Percentiles rank a stretch among this genome's conserved stretches.
phyloP scores from a whole-genome alignment of 1,284 basidiomycete species.

The Lignosus rhinocerotis region DNA sequence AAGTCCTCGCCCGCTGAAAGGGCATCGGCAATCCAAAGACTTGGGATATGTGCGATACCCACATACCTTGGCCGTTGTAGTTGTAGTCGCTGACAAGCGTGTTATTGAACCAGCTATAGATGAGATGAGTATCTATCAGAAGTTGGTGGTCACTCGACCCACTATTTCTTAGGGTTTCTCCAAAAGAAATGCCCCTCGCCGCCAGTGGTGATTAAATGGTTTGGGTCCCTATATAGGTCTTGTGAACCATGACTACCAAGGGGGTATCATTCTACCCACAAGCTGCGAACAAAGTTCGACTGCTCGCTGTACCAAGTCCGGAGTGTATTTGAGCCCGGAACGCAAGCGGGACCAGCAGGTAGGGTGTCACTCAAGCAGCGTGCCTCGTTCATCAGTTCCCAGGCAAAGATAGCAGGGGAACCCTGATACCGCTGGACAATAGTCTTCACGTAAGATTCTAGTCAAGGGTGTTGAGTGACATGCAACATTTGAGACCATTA shows the following conservation, averaged over 20 bases:
- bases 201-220: slow-evolving; percentile 58
- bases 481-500: neutral
- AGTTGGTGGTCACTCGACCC: neutral
- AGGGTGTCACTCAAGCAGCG: slow-evolving; percentile 51
- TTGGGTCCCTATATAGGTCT: slow-evolving; percentile 42
- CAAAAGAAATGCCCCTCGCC: slow-evolving; percentile 60
- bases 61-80: slow-evolving; percentile 53
- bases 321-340: slow-evolving; percentile 46
- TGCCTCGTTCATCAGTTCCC: slow-evolving; percentile 62
- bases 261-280: slow-evolving; percentile 38
- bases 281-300: slow-evolving; percentile 48
- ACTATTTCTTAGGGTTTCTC: slow-evolving; percentile 42
- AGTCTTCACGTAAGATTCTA: slow-evolving; percentile 53
- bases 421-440: slow-evolving; percentile 57
- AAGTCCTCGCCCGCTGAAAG: slow-evolving; percentile 55
- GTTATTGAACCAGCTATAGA: slow-evolving; percentile 41
- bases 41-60: neutral
- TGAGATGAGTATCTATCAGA: neutral
- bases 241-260: neutral
- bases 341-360: slow-evolving; percentile 44
- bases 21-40: neutral
- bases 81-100: slow-evolving; percentile 51
- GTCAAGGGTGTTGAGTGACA: neutral
- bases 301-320: slow-evolving; percentile 53
- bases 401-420: slow-evolving; percentile 54